These are phyloP conservation scores for Daldinia bambusicola DNA, from an alignment of 495 filamentous ascomycete genomes.

Conservation along the genomic window DNA sequence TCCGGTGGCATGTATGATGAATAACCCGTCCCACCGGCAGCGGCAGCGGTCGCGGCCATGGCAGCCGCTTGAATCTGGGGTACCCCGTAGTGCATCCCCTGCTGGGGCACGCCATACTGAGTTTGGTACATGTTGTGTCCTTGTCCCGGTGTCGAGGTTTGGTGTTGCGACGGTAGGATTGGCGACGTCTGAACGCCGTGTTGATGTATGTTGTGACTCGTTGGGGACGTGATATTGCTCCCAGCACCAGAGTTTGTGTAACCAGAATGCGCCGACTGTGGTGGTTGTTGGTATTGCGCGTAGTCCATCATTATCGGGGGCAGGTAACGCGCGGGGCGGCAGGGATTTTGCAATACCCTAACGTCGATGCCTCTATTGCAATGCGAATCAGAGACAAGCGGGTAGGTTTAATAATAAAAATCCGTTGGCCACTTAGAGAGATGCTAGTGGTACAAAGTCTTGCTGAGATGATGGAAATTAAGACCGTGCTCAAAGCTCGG, in stretches of 20 bases:
- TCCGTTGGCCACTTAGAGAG: conserved; percentile 38
- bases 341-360: conserved; percentile 46
- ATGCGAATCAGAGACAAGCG: conserved; percentile 46
- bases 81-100: conserved; percentile 70
- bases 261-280: conserved; percentile 65
- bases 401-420: conserved; percentile 37
- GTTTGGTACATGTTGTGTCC: conserved; percentile 68
- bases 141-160: conserved; percentile 63
- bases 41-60: conserved; percentile 76
- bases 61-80: conserved; percentile 70
- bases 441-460: conserved; percentile 37
- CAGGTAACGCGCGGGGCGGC: conserved; percentile 45
- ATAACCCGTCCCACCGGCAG: conserved; percentile 68
- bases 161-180: conserved; percentile 69
- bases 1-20: conserved; percentile 64
- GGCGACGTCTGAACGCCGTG: conserved; percentile 69
- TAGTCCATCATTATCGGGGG: conserved; percentile 73
- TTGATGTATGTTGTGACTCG: conserved; percentile 64
- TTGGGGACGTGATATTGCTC: conserved; percentile 70
- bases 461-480: conserved; percentile 47
- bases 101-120: conserved; percentile 66
- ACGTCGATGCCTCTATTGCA: conserved; percentile 37
- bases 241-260: conserved; percentile 64
- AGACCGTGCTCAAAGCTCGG: conserved; percentile 45
- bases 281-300: conserved; percentile 72